Percentiles rank a stretch among this genome's conserved stretches.
Evolutionary conservation across 495 filamentous ascomycete species (phyloP).

Genomic region (Thozetella sp.): DNA sequence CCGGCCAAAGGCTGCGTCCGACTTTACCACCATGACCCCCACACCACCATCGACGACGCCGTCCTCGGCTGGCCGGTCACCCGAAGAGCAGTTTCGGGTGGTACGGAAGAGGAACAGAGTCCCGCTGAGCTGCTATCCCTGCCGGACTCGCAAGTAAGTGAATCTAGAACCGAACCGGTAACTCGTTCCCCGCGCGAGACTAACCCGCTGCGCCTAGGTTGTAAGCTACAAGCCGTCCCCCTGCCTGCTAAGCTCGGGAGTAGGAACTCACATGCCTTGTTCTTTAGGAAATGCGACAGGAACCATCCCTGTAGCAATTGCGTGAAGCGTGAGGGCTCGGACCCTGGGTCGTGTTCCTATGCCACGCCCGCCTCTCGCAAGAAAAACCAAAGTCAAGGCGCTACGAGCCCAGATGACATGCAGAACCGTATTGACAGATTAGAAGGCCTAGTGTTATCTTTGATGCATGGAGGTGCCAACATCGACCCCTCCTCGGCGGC

Average conservation of each 20-base stretch:
- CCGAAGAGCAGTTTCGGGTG: conserved; percentile 84
- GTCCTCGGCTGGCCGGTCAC: conserved; percentile 75
- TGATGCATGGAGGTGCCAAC: conserved; percentile 88
- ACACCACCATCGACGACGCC: conserved; percentile 89
- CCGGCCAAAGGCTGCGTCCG: neutral
- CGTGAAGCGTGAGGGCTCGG: conserved; percentile 72
- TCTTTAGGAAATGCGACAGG: conserved; percentile 81
- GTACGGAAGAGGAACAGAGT: conserved; percentile 94
- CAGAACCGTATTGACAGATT: conserved; percentile 97
- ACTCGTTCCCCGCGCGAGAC: too few relatives aligned
- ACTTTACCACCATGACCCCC: conserved; percentile 67
- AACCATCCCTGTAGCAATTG: conserved; percentile 94
- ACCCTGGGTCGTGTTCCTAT: conserved; percentile 86
- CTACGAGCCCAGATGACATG: conserved; percentile 87
- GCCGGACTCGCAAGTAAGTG: conserved; percentile 89
- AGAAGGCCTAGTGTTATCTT: conserved; percentile 89
- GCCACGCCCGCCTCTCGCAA: conserved; percentile 77
- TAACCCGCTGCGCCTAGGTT: conserved; percentile 29
- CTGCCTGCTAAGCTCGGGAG: neutral
- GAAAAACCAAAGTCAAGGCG: conserved; percentile 69
- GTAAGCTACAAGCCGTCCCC: conserved; percentile 10
- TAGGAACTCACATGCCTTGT: conserved; percentile 9
- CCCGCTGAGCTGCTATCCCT: conserved; percentile 91
- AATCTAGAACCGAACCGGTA: conserved; percentile 15
- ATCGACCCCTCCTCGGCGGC: conserved; percentile 34